Evolutionary conservation across 2,329 filamentous ascomycete genomes (phyloP).

Genomic region (Pyrenophora teres): DNA sequence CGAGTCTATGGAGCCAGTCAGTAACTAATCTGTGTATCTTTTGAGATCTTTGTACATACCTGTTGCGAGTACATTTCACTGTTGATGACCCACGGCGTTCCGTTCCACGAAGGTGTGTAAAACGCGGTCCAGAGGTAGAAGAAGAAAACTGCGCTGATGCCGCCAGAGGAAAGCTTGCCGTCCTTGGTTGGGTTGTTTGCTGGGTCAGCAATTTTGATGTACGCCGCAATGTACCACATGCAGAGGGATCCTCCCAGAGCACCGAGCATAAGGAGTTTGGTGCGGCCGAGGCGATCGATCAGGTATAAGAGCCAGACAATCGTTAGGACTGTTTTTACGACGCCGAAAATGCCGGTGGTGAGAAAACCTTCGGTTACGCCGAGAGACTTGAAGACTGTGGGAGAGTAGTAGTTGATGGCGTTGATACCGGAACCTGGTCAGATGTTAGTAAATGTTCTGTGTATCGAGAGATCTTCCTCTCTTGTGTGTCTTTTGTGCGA

Average conservation of each 20-base stretch:
- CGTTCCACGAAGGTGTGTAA: slow-evolving; percentile 74
- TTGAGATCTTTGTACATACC: no score
- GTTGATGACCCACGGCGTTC: slow-evolving; percentile 77
- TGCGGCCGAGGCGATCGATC: slow-evolving; percentile 67
- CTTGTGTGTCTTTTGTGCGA: no score
- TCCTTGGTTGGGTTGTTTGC: slow-evolving; percentile 35
- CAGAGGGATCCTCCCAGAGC: slow-evolving; percentile 64
- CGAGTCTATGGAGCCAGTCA: slow-evolving; percentile 56
- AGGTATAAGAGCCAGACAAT: slow-evolving; percentile 71
- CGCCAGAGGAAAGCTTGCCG: slow-evolving; percentile 50
- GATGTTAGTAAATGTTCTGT: no score
- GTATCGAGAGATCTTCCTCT: no score
- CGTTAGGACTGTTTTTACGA: slow-evolving; percentile 66
- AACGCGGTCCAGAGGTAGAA: slow-evolving; percentile 76
- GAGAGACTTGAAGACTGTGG: slow-evolving; percentile 69
- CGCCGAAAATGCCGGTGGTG: slow-evolving; percentile 61
- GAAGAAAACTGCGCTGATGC: slow-evolving; percentile 69
- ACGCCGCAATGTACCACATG: slow-evolving; percentile 68
- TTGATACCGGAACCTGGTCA: slow-evolving; percentile 67
- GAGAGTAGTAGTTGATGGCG: slow-evolving; percentile 75
- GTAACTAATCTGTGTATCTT: no score
- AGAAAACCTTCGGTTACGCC: slow-evolving; percentile 65
- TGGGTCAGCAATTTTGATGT: slow-evolving; percentile 60
- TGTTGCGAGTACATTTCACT: slow-evolving; percentile 71
- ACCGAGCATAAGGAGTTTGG: slow-evolving; percentile 68